These are phyloP conservation scores for Moricandia arvensis DNA, from an alignment of 345 rosid genomes.

Conservation along the genomic window DNA sequence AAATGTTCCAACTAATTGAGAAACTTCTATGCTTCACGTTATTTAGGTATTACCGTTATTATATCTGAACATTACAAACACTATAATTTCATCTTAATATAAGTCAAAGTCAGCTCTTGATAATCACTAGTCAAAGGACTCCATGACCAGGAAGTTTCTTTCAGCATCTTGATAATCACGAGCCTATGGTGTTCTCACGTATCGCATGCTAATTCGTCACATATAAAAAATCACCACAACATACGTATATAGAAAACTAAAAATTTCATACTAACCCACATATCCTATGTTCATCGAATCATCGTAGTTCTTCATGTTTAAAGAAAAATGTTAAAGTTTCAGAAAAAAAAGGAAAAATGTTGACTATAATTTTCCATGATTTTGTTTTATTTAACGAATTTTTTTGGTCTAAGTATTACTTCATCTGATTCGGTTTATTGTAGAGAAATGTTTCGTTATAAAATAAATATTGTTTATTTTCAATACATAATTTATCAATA, in stretches of 20 bases:
- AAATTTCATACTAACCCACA: neutral
- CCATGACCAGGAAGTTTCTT: conserved; percentile 17
- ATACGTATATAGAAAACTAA: neutral
- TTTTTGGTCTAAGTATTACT: no score
- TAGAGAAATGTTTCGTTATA: no score
- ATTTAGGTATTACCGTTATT: conserved; percentile 21
- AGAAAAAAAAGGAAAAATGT: no score
- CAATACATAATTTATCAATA: no score
- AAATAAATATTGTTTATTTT: no score
- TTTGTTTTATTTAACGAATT: no score
- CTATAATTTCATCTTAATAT: neutral
- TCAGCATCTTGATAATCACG: neutral
- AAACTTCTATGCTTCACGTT: neutral
- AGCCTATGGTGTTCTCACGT: neutral
- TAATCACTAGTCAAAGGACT: conserved; percentile 19
- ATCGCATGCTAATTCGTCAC: neutral
- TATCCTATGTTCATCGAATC: neutral
- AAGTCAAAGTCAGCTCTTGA: conserved; percentile 14
- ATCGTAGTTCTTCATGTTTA: neutral
- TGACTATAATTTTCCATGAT: neutral
- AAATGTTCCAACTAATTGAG: conserved; percentile 2
- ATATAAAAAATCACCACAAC: neutral
- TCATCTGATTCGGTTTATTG: no score
- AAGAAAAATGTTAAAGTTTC: neutral
- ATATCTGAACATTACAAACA: neutral